phyloP scores from a whole-genome alignment of 306 rosid genomes.

The Neltuma alba region DNA sequence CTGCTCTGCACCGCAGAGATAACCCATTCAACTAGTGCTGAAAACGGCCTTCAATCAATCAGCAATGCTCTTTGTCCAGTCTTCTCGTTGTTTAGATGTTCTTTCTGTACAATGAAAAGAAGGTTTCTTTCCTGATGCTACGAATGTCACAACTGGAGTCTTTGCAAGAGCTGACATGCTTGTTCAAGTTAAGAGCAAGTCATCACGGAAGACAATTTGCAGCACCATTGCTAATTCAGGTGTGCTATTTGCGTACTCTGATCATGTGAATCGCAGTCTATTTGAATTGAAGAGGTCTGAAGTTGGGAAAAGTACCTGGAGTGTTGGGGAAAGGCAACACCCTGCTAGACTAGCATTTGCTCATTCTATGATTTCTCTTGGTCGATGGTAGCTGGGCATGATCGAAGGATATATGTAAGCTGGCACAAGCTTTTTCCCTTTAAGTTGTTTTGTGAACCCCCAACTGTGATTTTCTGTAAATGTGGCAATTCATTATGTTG shows the following conservation, averaged over 20 bases:
- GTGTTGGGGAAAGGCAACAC: conserved; percentile 64
- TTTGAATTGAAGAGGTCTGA: no score
- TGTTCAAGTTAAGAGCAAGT: no score
- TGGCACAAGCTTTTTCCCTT: not conserved
- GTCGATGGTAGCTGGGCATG: conserved; percentile 69
- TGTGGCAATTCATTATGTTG: not conserved
- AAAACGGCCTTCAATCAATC: conserved; percentile 61
- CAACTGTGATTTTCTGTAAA: not conserved
- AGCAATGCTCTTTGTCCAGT: conserved; percentile 79
- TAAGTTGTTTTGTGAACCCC: not conserved
- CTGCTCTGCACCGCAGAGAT: conserved; percentile 93
- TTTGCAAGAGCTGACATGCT: conserved; percentile 57
- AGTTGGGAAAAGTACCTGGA: no score
- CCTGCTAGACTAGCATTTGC: conserved; percentile 74
- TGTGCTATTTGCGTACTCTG: no score
- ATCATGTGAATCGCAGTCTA: no score
- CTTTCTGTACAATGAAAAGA: no score
- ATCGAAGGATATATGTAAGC: no score
- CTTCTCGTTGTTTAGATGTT: conserved; percentile 65
- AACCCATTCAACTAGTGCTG: conserved; percentile 72
- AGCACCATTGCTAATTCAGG: no score
- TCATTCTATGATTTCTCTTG: conserved; percentile 81
- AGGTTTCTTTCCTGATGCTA: conserved; percentile 44
- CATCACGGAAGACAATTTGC: no score
- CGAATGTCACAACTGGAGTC: conserved; percentile 50